phyloP scores from a whole-genome alignment of 352 stramenopile species.

The Phytophthora quininea region DNA sequence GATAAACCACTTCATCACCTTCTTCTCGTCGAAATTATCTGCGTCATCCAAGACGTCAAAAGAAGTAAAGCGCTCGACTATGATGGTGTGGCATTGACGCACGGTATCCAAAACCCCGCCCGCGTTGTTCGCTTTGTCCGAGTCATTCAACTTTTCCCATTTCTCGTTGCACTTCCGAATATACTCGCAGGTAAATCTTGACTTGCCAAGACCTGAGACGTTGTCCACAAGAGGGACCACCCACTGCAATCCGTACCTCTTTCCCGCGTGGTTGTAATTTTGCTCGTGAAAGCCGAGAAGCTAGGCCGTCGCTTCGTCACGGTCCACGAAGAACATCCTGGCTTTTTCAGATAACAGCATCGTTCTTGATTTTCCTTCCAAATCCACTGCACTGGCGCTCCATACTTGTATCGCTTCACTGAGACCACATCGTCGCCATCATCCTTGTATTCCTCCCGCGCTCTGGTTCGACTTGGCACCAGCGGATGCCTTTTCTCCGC shows the following conservation, averaged over 20 bases:
- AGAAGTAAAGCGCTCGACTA: no score
- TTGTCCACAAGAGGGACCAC: conserved; percentile 21
- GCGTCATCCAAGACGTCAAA: no score
- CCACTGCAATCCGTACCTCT: neutral
- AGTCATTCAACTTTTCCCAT: neutral
- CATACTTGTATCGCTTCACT: no score
- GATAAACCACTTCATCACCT: no score
- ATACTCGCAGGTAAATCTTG: conserved; percentile 17
- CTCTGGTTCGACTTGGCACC: no score
- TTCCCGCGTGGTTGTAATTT: conserved; percentile 8
- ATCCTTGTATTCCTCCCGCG: no score
- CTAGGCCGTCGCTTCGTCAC: conserved; percentile 2
- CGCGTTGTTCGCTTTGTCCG: neutral
- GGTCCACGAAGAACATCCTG: conserved; percentile 9
- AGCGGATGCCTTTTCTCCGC: no score
- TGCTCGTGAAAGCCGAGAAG: conserved; percentile 2
- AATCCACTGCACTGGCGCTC: no score
- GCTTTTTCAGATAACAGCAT: no score
- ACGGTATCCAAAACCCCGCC: conserved; percentile 7
- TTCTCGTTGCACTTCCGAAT: conserved; percentile 8
- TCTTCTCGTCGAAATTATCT: no score
- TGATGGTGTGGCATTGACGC: conserved; percentile 8
- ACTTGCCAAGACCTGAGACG: conserved; percentile 17
- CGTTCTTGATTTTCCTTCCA: no score
- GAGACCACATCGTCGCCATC: no score